Evolutionary conservation across 331 rosid species (phyloP).

Genomic region (Saraca asoca): DNA sequence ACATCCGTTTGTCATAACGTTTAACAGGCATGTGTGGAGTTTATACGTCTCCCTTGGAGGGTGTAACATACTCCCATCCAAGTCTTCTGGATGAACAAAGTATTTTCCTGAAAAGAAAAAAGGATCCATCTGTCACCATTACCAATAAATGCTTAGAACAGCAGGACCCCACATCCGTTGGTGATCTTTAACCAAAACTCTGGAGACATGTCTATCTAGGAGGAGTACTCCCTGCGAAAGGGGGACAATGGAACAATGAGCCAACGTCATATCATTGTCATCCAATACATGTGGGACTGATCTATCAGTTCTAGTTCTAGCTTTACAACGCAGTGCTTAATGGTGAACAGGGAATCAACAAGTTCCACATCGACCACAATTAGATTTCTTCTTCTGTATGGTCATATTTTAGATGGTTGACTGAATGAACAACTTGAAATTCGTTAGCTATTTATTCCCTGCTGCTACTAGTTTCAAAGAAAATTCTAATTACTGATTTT

Average conservation of each 20-base stretch:
- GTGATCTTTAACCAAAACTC: constrained; percentile 19
- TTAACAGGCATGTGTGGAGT: too few relatives aligned
- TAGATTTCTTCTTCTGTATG: constrained; percentile 5
- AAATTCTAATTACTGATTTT: constrained; percentile 35
- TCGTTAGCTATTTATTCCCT: constrained; percentile 21
- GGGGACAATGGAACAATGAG: constrained; percentile 39
- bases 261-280: constrained; percentile 42
- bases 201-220: constrained; percentile 34
- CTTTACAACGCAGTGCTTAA: constrained; percentile 36
- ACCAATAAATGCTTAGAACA: constrained; percentile 5
- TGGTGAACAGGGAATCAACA: constrained; percentile 12
- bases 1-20: too few relatives aligned
- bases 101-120: too few relatives aligned
- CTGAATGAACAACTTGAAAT: background rate
- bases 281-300: constrained; percentile 39
- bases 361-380: constrained; percentile 7
- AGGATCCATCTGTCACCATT: constrained; percentile 25
- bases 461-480: constrained; percentile 29
- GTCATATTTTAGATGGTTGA: background rate
- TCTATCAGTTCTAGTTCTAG: constrained; percentile 34
- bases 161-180: constrained; percentile 39
- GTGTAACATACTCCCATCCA: too few relatives aligned
- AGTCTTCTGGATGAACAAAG: too few relatives aligned
- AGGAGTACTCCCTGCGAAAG: constrained; percentile 34
- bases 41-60: too few relatives aligned